A percentile compares a stretch with the other conserved stretches of the same genome.
These are phyloP conservation scores for Cercospora zeae-maydis DNA, from an alignment of 2,329 filamentous ascomycete genomes.

Conservation along the genomic window DNA sequence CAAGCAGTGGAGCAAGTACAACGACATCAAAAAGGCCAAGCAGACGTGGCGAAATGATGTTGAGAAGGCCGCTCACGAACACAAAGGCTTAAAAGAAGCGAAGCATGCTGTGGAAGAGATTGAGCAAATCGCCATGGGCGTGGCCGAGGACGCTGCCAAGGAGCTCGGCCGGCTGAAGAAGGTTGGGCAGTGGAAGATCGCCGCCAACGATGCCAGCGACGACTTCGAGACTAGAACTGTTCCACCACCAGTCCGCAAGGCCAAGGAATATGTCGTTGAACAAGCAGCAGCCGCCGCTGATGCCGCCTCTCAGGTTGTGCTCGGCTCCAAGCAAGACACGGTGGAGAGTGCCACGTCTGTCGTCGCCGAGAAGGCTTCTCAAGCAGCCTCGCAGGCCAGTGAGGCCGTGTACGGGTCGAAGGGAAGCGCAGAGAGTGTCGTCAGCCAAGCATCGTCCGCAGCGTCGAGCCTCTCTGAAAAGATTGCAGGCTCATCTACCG, in stretches of 20 bases:
- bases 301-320: constrained; percentile 35
- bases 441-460: constrained; percentile 48
- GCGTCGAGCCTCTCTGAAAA: constrained; percentile 19
- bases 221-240: constrained; percentile 71
- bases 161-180: constrained; percentile 79
- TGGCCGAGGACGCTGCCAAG: constrained; percentile 73
- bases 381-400: constrained; percentile 32
- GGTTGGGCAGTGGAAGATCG: constrained; percentile 79
- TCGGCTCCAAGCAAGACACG: constrained; percentile 37
- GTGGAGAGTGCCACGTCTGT: constrained; percentile 38
- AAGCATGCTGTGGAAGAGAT: constrained; percentile 65
- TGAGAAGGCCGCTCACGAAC: constrained; percentile 65
- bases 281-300: constrained; percentile 30
- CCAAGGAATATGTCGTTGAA: constrained; percentile 40
- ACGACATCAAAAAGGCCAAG: constrained; percentile 77
- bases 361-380: constrained; percentile 28
- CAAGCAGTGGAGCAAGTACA: constrained; percentile 95
- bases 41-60: constrained; percentile 82
- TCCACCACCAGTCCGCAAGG: constrained; percentile 52
- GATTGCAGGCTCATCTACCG: constrained; percentile 32
- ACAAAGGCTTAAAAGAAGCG: constrained; percentile 66
- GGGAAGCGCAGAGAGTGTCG: constrained; percentile 51
- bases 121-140: constrained; percentile 73
- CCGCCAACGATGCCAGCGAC: constrained; percentile 67
- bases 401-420: constrained; percentile 31